A percentile compares a stretch with the other conserved stretches of the same genome.
phyloP scores from a whole-genome alignment of 164 flowering plant species.

The Aristolochia fimbriata region DNA sequence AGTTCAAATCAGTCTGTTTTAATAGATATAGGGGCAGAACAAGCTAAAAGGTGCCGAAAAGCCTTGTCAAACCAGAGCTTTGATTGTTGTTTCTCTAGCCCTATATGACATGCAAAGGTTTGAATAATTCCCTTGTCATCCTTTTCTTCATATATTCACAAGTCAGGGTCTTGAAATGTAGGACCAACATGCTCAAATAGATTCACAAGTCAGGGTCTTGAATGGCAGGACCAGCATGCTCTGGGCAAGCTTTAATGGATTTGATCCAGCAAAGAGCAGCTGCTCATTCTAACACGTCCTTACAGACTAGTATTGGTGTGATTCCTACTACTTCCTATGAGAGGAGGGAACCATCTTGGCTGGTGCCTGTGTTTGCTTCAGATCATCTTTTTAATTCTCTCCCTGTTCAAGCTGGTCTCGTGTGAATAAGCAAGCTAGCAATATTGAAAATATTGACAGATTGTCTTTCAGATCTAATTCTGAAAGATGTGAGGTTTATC shows the following conservation, averaged over 20 bases:
- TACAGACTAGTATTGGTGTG: slow-evolving; percentile 28
- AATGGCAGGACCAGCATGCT: slow-evolving; percentile 37
- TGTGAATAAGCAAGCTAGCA: slow-evolving; percentile 19
- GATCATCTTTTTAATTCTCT: slow-evolving; percentile 25
- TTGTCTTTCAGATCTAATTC: slow-evolving; percentile 28
- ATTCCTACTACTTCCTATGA: slow-evolving; percentile 20
- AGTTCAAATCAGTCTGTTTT: slow-evolving; percentile 60
- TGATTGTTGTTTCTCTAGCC: slow-evolving; percentile 68
- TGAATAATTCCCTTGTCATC: neutral
- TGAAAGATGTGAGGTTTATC: slow-evolving; percentile 16
- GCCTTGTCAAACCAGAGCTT: slow-evolving; percentile 43
- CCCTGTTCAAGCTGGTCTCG: slow-evolving; percentile 29
- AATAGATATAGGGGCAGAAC: slow-evolving; percentile 51
- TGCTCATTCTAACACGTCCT: slow-evolving; percentile 25
- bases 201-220: slow-evolving; percentile 39
- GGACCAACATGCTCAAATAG: slow-evolving; percentile 33
- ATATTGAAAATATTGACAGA: slow-evolving; percentile 24
- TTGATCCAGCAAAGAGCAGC: slow-evolving; percentile 39
- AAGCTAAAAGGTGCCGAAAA: slow-evolving; percentile 54
- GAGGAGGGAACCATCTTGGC: slow-evolving; percentile 36
- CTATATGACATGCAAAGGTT: slow-evolving; percentile 77
- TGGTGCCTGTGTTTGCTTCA: slow-evolving; percentile 27
- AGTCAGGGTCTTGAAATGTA: slow-evolving; percentile 26
- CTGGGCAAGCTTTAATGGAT: slow-evolving; percentile 49
- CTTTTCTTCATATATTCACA: neutral